Conservation (phyloP, 306 rosid species). For the Prunus kanzakura region DNA sequence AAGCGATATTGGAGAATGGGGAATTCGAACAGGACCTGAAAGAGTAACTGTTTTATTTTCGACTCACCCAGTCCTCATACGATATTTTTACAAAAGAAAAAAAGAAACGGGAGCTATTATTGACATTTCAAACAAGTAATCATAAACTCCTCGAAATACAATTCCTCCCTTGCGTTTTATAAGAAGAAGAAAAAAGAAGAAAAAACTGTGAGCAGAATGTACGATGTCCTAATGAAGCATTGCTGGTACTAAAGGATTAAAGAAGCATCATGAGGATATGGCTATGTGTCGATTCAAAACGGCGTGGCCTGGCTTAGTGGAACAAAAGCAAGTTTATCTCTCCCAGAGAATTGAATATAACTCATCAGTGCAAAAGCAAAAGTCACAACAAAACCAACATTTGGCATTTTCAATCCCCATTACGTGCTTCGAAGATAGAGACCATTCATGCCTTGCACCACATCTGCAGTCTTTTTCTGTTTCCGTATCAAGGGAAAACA, state of each 20-base stretch:
- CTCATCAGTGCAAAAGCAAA: neutral
- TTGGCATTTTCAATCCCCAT: neutral
- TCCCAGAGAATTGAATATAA: neutral
- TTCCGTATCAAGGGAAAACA: neutral
- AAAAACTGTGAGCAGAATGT: too few relatives aligned
- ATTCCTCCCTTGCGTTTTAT: too few relatives aligned
- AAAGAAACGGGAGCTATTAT: too few relatives aligned
- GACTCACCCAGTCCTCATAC: too few relatives aligned
- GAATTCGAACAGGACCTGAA: too few relatives aligned
- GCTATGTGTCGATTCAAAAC: neutral
- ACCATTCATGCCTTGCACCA: neutral
- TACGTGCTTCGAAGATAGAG: neutral
- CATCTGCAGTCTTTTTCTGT: neutral
- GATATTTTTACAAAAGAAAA: too few relatives aligned
- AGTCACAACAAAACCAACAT: neutral
- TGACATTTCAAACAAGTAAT: too few relatives aligned
- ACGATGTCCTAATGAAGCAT: neutral
- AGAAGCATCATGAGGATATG: neutral
- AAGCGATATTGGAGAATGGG: too few relatives aligned
- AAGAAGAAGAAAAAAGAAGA: too few relatives aligned
- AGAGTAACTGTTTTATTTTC: too few relatives aligned
- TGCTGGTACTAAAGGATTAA: neutral
- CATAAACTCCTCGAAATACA: too few relatives aligned
- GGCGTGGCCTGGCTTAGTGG: neutral
- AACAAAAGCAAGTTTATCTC: neutral